A percentile compares a stretch with the other conserved stretches of the same genome.
Conservation (phyloP, 768 basidiomycete genomes). For the Phylloporus sp. region DNA sequence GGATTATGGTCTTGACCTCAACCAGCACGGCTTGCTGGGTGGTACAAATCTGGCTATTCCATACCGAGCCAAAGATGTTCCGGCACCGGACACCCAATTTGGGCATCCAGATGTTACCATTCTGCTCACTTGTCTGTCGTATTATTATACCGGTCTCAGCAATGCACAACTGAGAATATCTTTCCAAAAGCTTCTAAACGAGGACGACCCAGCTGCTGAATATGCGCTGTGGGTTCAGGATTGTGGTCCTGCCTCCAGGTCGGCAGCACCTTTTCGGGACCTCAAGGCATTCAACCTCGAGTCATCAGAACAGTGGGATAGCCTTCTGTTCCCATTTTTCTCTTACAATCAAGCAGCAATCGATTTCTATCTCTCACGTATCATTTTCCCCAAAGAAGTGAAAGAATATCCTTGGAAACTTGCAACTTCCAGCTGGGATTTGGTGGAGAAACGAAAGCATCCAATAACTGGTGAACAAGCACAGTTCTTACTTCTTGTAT, state of each 20-base stretch:
- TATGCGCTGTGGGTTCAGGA: too few relatives aligned
- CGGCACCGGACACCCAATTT: neutral
- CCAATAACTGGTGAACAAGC: constrained; percentile 8
- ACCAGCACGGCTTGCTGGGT: too few relatives aligned
- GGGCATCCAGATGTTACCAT: neutral
- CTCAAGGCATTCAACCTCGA: constrained; percentile 42
- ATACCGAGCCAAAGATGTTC: too few relatives aligned
- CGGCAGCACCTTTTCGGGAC: constrained; percentile 24
- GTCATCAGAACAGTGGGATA: constrained; percentile 32
- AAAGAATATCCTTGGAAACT: constrained; percentile 47
- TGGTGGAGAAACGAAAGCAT: constrained; percentile 35
- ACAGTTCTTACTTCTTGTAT: neutral
- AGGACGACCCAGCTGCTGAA: too few relatives aligned
- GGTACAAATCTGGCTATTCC: too few relatives aligned
- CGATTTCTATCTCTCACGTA: constrained; percentile 43
- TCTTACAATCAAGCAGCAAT: constrained; percentile 35
- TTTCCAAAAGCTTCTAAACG: too few relatives aligned
- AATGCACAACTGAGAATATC: too few relatives aligned
- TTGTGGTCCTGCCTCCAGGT: too few relatives aligned
- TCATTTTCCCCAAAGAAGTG: constrained; percentile 50
- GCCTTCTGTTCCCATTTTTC: constrained; percentile 34
- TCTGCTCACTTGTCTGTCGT: too few relatives aligned
- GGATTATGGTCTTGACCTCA: constrained; percentile 18
- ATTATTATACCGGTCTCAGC: too few relatives aligned
- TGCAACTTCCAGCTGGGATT: constrained; percentile 51